Base-by-base conservation (phyloP, 768 basidiomycete genomes). In the Bullera alba region DNA sequence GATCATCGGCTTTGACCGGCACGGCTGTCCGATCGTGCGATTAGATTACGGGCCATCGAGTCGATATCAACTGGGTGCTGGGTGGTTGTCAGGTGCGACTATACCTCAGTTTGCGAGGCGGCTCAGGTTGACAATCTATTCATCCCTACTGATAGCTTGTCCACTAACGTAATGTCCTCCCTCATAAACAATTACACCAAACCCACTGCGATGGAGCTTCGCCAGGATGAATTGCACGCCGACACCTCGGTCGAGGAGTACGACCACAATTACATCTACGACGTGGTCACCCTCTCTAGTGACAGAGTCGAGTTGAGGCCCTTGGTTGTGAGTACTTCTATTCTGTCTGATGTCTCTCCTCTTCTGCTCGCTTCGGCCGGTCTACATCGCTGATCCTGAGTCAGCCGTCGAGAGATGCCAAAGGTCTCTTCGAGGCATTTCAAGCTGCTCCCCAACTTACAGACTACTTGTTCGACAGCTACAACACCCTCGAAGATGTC, bases 181-280 rank as follows among this genome's bases (percentile, higher is more conserved):
- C n/a, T n/a, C n/a, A n/a, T 34, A 19, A 41, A 22, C 21, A 8
- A 22, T 8, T 46, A 46, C n/a, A 10, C 16, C 15, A 7, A 21
- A 17, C 16, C 45, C 17, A 5, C 7, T 10, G 32, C 32, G 32
- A n/a, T n/a, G n/a, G n/a, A n/a, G n/a, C n/a, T n/a, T n/a, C n/a
- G n/a, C n/a, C 32, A 10, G 10, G 10, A n/a, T 47, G 46, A 58
- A 27, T 29, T 48, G 26, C 46, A 59, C 29, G 35, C 49, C 5
- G 29, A 57, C 15, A 63, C 62, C 12, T 55, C 59, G 2, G 27
- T 48, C 1, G 60, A 62, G 30, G 46, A 57, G 22, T 70, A 70
- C 43, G 69, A 70, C 46, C 51, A 51, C 46, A 70, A 70, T 55
- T 70, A 52, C 30, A 50, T 50, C 36, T 65, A 65, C 37, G 54